Conservation (phyloP, 768 basidiomycete species). For the Mrakia gelida region DNA sequence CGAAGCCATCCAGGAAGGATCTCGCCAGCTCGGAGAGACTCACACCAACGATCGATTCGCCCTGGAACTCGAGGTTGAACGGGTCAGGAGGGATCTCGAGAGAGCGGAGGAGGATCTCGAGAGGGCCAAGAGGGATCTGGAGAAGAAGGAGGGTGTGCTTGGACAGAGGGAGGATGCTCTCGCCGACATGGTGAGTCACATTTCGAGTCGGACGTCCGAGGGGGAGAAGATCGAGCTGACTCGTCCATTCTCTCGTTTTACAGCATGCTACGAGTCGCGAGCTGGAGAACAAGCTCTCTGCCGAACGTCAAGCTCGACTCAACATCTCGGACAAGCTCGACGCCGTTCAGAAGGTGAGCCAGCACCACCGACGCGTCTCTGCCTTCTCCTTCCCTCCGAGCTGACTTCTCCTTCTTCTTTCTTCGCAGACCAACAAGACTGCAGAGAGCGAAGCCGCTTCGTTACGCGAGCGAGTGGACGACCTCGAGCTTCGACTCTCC, state of each 20-base stretch:
- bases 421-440: constrained; percentile 52
- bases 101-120: constrained; percentile 72
- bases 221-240: background rate
- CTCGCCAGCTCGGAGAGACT: constrained; percentile 73
- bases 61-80: constrained; percentile 81
- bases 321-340: constrained; percentile 90
- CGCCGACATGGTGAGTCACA: constrained; percentile 56
- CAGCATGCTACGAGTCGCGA: constrained; percentile 74
- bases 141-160: constrained; percentile 59
- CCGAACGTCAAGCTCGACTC: constrained; percentile 80
- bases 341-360: constrained; percentile 52
- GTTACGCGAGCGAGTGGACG: constrained; percentile 60
- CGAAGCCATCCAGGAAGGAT: constrained; percentile 63
- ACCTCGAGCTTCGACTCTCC: constrained; percentile 72
- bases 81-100: constrained; percentile 76
- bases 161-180: constrained; percentile 68
- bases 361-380: background rate
- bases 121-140: constrained; percentile 64
- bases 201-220: background rate
- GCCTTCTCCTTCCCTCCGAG: background rate
- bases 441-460: constrained; percentile 64
- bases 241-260: too few relatives aligned
- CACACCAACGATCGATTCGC: constrained; percentile 78
- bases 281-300: constrained; percentile 68
- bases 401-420: background rate